Conservation (phyloP, 495 filamentous ascomycete species). For the Haplographium delicatum region DNA sequence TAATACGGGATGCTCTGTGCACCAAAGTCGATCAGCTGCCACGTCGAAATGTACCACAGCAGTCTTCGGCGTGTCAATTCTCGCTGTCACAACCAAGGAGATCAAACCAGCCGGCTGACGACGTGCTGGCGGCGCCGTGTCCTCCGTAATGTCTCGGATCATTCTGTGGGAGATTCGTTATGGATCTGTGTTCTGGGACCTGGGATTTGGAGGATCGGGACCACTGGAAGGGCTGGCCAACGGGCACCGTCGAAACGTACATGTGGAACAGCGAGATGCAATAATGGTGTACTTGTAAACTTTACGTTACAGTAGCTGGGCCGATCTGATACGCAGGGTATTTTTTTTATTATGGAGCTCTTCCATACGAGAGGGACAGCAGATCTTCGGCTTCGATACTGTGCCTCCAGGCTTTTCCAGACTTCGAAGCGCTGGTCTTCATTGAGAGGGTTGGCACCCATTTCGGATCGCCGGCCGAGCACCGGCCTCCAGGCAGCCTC, state of each 20-base stretch:
- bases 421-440: too few species aligned
- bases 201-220: not conserved
- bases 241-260: not conserved
- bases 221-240: not conserved
- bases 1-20: not conserved
- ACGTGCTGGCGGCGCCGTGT: not conserved
- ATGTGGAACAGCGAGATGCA: not conserved
- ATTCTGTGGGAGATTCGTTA: not conserved
- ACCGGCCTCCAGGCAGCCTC: too few species aligned
- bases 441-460: not conserved
- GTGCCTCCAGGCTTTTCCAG: too few species aligned
- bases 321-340: too few species aligned
- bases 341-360: too few species aligned
- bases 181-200: too few species aligned
- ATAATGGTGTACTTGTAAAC: too few species aligned
- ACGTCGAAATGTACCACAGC: not conserved
- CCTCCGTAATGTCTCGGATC: not conserved
- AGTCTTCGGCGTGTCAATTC: not conserved
- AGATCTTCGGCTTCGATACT: too few species aligned
- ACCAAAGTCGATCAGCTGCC: slow-evolving; percentile 7
- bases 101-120: slow-evolving; percentile 1
- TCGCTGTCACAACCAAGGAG: not conserved
- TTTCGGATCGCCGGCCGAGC: too few species aligned
- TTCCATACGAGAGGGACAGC: not conserved
- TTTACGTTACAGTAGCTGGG: not conserved